Percentiles rank a stretch among this genome's conserved stretches.
phyloP scores from a whole-genome alignment of 176 grass and related monocot genomes.

The Oryza australiensis region DNA sequence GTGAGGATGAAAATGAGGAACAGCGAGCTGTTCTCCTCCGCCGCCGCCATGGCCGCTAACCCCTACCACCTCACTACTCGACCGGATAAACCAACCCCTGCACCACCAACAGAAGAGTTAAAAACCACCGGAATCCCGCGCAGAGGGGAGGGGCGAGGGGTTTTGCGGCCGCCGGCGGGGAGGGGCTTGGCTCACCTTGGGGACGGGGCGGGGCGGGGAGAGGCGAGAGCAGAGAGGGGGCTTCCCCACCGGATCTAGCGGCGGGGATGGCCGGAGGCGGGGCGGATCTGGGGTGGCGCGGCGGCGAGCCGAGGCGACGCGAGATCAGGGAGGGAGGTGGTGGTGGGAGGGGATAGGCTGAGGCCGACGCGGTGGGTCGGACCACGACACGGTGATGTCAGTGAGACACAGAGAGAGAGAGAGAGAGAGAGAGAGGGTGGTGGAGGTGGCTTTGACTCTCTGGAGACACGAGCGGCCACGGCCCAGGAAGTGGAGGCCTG shows the following conservation, averaged over 20 bases:
- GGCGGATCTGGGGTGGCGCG: constrained; percentile 32
- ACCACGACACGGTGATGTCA: background rate
- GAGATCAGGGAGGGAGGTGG: background rate
- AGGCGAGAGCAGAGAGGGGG: background rate
- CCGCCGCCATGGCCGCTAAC: constrained; percentile 61
- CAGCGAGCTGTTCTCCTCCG: constrained; percentile 92
- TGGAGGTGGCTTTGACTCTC: too few relatives aligned
- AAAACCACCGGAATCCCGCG: background rate
- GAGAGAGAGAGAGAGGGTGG: background rate
- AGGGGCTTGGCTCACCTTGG: background rate
- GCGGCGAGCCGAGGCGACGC: background rate
- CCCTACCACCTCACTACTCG: background rate
- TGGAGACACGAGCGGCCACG: too few relatives aligned
- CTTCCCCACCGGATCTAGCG: constrained; percentile 17
- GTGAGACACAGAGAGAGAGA: background rate
- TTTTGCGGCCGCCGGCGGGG: background rate
- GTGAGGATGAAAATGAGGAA: constrained; percentile 96
- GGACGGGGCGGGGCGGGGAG: background rate
- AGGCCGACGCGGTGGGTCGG: too few relatives aligned
- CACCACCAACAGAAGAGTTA: background rate
- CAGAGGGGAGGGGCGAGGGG: background rate
- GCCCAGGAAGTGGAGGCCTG: too few relatives aligned
- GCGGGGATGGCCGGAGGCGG: background rate
- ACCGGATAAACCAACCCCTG: constrained; percentile 1
- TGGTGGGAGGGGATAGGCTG: background rate